phyloP scores from a whole-genome alignment of 257 asterid genomes.

The Solanum dulcamara region DNA sequence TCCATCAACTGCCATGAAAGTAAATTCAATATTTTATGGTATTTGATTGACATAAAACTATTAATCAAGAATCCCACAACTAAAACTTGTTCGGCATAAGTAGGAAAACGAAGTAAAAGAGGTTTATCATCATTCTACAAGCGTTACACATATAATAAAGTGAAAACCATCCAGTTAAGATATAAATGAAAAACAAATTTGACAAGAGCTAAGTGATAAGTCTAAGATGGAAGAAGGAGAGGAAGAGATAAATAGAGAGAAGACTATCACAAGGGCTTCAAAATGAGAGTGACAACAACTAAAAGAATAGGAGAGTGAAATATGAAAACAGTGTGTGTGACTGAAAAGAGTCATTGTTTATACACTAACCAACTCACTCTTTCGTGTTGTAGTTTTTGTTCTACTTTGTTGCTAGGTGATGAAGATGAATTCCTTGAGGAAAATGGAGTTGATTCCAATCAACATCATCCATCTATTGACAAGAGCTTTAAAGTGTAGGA shows the following conservation, averaged over 20 bases:
- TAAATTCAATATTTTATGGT: not conserved
- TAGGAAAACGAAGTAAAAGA: not conserved
- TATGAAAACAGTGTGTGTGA: not conserved
- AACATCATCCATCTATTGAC: not conserved
- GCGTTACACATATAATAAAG: not conserved
- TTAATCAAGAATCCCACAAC: not conserved
- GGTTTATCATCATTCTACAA: not conserved
- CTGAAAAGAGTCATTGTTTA: not conserved
- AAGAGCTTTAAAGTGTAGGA: not conserved
- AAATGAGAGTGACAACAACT: not conserved
- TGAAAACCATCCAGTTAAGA: not conserved
- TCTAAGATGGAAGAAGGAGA: not conserved
- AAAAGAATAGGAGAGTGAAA: not conserved
- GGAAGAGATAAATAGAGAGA: not conserved
- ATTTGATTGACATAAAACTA: not conserved
- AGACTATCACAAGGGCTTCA: not conserved
- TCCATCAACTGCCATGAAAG: conserved; percentile 9
- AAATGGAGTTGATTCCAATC: not conserved
- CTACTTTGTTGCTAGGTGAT: not conserved
- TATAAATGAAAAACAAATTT: not conserved
- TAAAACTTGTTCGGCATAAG: not conserved
- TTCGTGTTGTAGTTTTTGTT: not conserved
- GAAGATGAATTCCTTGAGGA: not conserved
- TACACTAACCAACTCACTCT: not conserved
- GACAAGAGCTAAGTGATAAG: not conserved